Conservation (phyloP, 768 basidiomycete species). For the Hemileccinum rubropunctum region DNA sequence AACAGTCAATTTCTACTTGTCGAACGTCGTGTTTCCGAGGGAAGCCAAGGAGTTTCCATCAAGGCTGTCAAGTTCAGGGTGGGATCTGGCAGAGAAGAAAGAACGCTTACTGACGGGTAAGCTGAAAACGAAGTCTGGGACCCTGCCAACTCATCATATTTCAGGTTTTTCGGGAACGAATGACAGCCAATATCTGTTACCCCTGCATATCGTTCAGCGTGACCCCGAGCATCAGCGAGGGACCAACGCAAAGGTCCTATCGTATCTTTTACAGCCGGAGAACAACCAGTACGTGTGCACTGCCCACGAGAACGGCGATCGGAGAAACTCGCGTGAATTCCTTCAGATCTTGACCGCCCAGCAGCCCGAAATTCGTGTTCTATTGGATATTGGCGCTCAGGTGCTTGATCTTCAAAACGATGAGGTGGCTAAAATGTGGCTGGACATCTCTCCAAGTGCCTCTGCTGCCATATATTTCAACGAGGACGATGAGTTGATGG, state of each 20-base stretch:
- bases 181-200: slow-evolving; percentile 34
- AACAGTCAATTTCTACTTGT: no score
- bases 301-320: neutral
- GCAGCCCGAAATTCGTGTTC: slow-evolving; percentile 12
- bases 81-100: neutral
- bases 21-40: no score
- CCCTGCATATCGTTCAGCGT: slow-evolving; percentile 20
- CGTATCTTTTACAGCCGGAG: slow-evolving; percentile 17
- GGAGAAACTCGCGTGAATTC: slow-evolving; percentile 20
- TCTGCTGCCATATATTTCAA: slow-evolving; percentile 24
- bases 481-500: neutral
- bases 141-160: slow-evolving; percentile 4
- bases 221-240: no score
- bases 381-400: slow-evolving; percentile 45
- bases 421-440: slow-evolving; percentile 39
- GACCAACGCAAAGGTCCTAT: slow-evolving; percentile 7
- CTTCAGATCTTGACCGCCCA: slow-evolving; percentile 30
- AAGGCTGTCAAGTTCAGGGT: no score
- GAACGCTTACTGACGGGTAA: neutral
- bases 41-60: no score
- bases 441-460: slow-evolving; percentile 16
- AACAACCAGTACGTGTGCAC: slow-evolving; percentile 13
- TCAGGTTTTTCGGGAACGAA: slow-evolving; percentile 37
- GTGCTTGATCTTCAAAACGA: slow-evolving; percentile 45
- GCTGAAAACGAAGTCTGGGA: neutral